Percentiles rank a stretch among this genome's conserved stretches.
Conservation (phyloP, 164 flowering plant genomes). For the Cinnamomum micranthum region DNA sequence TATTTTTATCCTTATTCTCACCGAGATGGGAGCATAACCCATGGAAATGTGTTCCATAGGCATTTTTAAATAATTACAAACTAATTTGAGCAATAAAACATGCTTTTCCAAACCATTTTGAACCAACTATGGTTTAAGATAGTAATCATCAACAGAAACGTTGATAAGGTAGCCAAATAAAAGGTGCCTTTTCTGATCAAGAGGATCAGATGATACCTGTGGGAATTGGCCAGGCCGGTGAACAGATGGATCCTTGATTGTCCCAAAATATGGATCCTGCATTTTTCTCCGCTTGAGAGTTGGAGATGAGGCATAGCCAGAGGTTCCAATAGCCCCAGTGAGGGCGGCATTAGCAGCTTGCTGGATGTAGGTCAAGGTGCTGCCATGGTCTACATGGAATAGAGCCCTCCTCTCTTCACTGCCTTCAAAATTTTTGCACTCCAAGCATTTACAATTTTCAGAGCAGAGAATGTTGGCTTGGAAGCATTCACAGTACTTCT, state of each 20-base stretch:
- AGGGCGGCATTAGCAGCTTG: slow-evolving; percentile 94
- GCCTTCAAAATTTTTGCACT: slow-evolving; percentile 95
- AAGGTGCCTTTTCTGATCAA: not conserved
- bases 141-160: not conserved
- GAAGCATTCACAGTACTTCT: slow-evolving; percentile 97
- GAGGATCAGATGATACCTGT: slow-evolving; percentile 45
- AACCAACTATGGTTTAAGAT: not conserved
- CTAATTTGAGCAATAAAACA: not conserved
- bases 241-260: slow-evolving; percentile 48
- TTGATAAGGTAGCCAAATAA: not conserved
- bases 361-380: slow-evolving; percentile 65
- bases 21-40: not conserved
- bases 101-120: not conserved
- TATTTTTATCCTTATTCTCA: too few relatives aligned
- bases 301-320: slow-evolving; percentile 85
- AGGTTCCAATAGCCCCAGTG: slow-evolving; percentile 92
- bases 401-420: slow-evolving; percentile 96
- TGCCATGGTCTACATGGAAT: slow-evolving; percentile 70
- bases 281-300: slow-evolving; percentile 66
- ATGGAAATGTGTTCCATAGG: not conserved
- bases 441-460: slow-evolving; percentile 92
- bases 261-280: slow-evolving; percentile 54
- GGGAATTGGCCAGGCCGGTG: slow-evolving; percentile 51
- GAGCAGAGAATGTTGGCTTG: slow-evolving; percentile 97
- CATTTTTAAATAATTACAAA: not conserved